phyloP scores from a whole-genome alignment of 495 filamentous ascomycete genomes.

The Penicillium flavigenum region DNA sequence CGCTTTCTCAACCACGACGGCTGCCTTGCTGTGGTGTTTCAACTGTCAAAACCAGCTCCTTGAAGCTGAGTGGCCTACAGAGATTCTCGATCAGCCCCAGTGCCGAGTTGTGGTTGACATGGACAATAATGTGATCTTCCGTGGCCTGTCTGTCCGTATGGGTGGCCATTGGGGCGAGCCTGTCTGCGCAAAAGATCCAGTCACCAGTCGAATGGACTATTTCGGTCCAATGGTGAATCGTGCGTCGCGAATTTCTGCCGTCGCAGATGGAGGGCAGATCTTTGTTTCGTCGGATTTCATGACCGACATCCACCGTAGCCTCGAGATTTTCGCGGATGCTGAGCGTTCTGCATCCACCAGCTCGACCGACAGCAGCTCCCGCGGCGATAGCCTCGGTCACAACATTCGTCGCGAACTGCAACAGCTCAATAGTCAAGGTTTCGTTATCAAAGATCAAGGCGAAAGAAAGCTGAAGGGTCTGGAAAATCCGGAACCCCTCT shows the following conservation, averaged over 20 bases:
- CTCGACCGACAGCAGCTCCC: constrained; percentile 70
- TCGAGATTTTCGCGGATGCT: constrained; percentile 78
- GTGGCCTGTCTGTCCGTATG: constrained; percentile 93
- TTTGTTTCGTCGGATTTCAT: constrained; percentile 97
- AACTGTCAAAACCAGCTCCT: constrained; percentile 85
- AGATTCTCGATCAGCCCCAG: constrained; percentile 82
- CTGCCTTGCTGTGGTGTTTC: constrained; percentile 93
- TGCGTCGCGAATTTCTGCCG: constrained; percentile 84
- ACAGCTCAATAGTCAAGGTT: constrained; percentile 85
- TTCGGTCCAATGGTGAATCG: constrained; percentile 99
- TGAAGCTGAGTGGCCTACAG: constrained; percentile 86
- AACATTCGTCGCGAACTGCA: constrained; percentile 85
- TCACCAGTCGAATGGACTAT: constrained; percentile 98
- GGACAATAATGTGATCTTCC: constrained; percentile 87
- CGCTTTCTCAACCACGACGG: constrained; percentile 91
- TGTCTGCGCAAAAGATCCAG: constrained; percentile 90
- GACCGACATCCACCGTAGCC: constrained; percentile 85
- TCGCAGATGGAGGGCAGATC: constrained; percentile 96
- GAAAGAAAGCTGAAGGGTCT: constrained; percentile 92
- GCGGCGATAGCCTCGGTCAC: constrained; percentile 50
- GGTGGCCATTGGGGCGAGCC: constrained; percentile 93
- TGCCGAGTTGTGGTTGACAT: constrained; percentile 79
- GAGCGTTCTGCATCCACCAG: constrained; percentile 67
- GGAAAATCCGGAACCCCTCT: constrained; percentile 95
- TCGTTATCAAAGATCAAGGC: constrained; percentile 94